Percentiles rank a stretch among this genome's conserved stretches.
phyloP scores from a whole-genome alignment of 495 filamentous ascomycete species.

The Trichoderma erinaceum region DNA sequence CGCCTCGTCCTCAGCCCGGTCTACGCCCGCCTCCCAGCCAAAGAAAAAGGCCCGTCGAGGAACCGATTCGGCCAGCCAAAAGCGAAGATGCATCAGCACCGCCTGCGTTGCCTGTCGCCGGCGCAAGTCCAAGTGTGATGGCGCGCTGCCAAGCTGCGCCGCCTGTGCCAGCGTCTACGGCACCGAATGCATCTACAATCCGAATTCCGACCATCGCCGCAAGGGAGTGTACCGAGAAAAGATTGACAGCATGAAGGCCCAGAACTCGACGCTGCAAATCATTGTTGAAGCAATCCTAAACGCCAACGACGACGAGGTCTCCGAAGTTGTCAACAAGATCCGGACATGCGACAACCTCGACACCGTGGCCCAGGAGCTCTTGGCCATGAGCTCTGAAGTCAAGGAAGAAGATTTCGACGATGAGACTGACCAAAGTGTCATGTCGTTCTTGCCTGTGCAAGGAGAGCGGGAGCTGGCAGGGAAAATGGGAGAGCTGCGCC shows the following conservation, averaged over 20 bases:
- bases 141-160: conserved; percentile 84
- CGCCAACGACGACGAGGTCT: conserved; percentile 75
- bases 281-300: conserved; percentile 91
- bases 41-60: conserved; percentile 49
- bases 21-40: conserved; percentile 21
- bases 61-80: conserved; percentile 48
- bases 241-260: conserved; percentile 80
- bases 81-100: conserved; percentile 86
- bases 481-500: conserved; percentile 83
- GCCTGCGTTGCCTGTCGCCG: conserved; percentile 90
- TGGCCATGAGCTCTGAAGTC: conserved; percentile 28
- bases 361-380: conserved; percentile 74
- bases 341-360: conserved; percentile 89
- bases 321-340: conserved; percentile 76
- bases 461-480: conserved; percentile 84
- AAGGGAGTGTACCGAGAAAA: conserved; percentile 97
- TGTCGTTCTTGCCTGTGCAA: conserved; percentile 44
- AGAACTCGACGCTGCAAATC: conserved; percentile 82
- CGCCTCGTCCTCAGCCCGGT: conserved; percentile 11
- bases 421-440: conserved; percentile 33
- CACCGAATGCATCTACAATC: conserved; percentile 90
- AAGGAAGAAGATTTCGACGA: conserved; percentile 22
- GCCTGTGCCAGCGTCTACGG: conserved; percentile 94
- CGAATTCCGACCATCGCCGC: conserved; percentile 87
- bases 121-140: conserved; percentile 93